Base-by-base conservation (phyloP, 2,329 filamentous ascomycete genomes). In the Cephalotrichum gorgonifer region DNA sequence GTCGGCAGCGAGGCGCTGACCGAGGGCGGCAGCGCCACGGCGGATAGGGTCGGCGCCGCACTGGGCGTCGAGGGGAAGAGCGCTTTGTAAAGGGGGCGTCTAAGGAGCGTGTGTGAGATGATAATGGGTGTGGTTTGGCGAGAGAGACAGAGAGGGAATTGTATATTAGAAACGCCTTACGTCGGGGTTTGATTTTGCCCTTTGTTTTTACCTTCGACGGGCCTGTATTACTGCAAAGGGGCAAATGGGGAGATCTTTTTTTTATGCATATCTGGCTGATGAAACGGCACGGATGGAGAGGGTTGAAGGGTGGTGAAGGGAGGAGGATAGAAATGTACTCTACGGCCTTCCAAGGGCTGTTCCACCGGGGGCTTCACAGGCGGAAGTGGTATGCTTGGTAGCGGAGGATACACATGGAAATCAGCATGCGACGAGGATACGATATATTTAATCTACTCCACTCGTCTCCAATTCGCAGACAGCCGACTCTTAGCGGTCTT, bases 1-100 rank as follows among this genome's bases (percentile, higher is more conserved):
- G 81, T 86, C 62, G 88, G 88, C 54, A 84, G 86, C 63, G 88
- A 95, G 64, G 64, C 81, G 33, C 60, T 81, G 52, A 78, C 75
- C 12, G 39, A 38, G 4, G 48, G 38, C 20, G 48, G 25, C 25
- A 47, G 43, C 48, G 67, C 61, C 52, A 78, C 75, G 5, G 73
- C 72, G 2, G 69, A 75, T 42, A 68, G 71, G 58, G 62, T 78
- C 38, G 69, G 69, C 42, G 70, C 71, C 5, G 74, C 70, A 14
- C 63, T 79, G n/a, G 73, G 71, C 33, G n/a, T 17, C 20, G 63
- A 65, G 45, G 66, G 67, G 38, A 72, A 75, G 38, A 72, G 75
- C 42, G 67, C 75, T 30, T 64, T 81, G 57, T 81, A 69, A 70
- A 58, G 25, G 17, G 27, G 2, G 4, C 5, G 3, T 26, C 15